Conservation (phyloP, 306 rosid species). For the Echinosophora koreensis region DNA sequence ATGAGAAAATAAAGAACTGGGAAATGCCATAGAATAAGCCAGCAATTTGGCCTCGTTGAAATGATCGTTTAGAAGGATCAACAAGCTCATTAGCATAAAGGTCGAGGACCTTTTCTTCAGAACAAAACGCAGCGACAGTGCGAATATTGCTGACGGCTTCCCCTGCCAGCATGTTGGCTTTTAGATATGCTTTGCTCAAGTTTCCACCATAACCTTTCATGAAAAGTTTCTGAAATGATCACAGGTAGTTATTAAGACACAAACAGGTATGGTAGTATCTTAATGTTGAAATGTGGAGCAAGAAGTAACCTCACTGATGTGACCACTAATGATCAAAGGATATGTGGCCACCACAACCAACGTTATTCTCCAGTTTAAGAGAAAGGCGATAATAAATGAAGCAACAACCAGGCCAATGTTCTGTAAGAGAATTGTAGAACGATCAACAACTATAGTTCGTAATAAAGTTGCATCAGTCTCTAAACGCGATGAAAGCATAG, state of each 20-base stretch:
- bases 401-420: conserved; percentile 84
- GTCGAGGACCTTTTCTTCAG: conserved; percentile 82
- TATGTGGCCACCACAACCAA: conserved; percentile 91
- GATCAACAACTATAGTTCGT: conserved; percentile 85
- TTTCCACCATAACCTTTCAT: conserved; percentile 98
- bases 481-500: conserved; percentile 89
- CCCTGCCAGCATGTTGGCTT: conserved; percentile 95
- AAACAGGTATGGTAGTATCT: conserved; percentile 21
- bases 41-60: conserved; percentile 90
- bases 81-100: conserved; percentile 82
- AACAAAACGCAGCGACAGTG: conserved; percentile 95
- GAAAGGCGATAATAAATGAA: conserved; percentile 85
- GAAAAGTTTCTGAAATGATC: conserved; percentile 83
- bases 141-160: conserved; percentile 96
- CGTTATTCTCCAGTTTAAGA: conserved; percentile 95
- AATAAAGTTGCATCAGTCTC: conserved; percentile 86
- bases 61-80: conserved; percentile 81
- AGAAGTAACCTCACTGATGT: conserved; percentile 81
- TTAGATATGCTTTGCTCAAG: conserved; percentile 95
- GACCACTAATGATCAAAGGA: conserved; percentile 91
- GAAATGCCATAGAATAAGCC: conserved; percentile 88
- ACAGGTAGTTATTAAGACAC: conserved; percentile 22
- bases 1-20: conserved; percentile 95
- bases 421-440: conserved; percentile 83
- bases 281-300: conserved; percentile 28